A percentile compares a stretch with the other conserved stretches of the same genome.
Conservation (phyloP, 2,329 filamentous ascomycete species). For the Aspergillus phoenicis region DNA sequence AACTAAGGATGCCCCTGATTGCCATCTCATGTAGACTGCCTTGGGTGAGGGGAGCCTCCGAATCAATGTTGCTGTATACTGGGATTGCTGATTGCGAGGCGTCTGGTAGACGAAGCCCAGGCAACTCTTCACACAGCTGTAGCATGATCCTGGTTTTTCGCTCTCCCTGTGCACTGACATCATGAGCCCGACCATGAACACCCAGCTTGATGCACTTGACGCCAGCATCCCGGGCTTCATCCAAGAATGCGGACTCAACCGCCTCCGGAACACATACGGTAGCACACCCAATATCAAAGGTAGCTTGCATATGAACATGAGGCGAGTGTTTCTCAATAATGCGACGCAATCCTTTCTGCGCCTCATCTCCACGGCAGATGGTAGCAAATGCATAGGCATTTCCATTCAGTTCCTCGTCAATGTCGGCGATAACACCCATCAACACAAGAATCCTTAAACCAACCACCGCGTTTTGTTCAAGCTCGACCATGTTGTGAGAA, state of each 20-base stretch:
- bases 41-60: slow-evolving; percentile 10
- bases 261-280: background rate
- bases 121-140: slow-evolving; percentile 29
- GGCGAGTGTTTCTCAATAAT: background rate
- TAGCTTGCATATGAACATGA: background rate
- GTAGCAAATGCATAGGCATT: slow-evolving; percentile 19
- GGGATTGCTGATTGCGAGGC: slow-evolving; percentile 30
- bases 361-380: slow-evolving; percentile 22
- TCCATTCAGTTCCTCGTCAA: slow-evolving; percentile 28
- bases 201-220: background rate
- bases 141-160: background rate
- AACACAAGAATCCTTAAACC: slow-evolving; percentile 46
- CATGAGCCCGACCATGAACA: background rate
- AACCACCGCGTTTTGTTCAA: slow-evolving; percentile 40
- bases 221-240: background rate
- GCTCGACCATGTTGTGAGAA: slow-evolving; percentile 27
- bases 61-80: slow-evolving; percentile 3
- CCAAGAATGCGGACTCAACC: background rate
- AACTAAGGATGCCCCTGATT: slow-evolving; percentile 37
- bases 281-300: background rate
- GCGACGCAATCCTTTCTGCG: slow-evolving; percentile 27
- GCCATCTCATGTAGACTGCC: slow-evolving; percentile 35
- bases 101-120: slow-evolving; percentile 37
- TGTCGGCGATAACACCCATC: slow-evolving; percentile 43
- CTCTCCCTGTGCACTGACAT: background rate